Evolutionary conservation across 2,329 filamentous ascomycete genomes (phyloP), one percentile per base, ranked within the genome.

Genomic region (Cercospora nicotianae): DNA sequence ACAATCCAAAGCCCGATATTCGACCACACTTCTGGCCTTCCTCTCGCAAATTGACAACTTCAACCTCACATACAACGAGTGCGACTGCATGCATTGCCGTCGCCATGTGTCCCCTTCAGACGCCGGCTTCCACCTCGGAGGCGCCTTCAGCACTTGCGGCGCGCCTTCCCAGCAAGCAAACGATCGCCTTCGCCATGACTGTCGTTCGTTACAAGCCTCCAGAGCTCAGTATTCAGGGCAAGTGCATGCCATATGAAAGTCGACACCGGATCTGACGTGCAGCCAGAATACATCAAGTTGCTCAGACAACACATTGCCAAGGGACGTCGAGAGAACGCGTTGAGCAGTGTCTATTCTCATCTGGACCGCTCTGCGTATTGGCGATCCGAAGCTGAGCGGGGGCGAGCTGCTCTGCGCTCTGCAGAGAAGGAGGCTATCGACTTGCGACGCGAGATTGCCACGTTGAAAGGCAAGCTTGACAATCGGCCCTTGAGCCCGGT

Each of bases 301-400:
- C 66, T 83, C 7, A 77, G 79, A 26, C 71, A 75, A 55, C 79
- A 81, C n/a, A 74, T 75, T 57, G 73, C 70, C 28, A 70, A 73
- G 62, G 72, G 72, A 13, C 68, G 68, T 9, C 71, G 75, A 16
- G 67, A 73, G 1, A 66, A 70, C 26, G 65, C 75, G 3, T 66
- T 75, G 18, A 73, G 70, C 30, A 72, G 76, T 16, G 59, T 69
- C 0, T 71, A 77, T 48, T 75, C 72, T 9, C 78, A 81, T 57
- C 72, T 83, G 23, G 80, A 83, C 66, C 74, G 79, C 13, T 78
- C 79, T 10, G 71, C 77, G 3, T 82, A 78, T 65, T 83, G 81
- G 81, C 72, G 73, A 1, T 65, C 72, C 1, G 71, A 77, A 57
- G 75, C 71, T 45, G 74, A 76, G 59, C 70, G 73, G 5, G 63